Conservation (phyloP, 257 asterid genomes). For the Solanum pinnatisectum region DNA sequence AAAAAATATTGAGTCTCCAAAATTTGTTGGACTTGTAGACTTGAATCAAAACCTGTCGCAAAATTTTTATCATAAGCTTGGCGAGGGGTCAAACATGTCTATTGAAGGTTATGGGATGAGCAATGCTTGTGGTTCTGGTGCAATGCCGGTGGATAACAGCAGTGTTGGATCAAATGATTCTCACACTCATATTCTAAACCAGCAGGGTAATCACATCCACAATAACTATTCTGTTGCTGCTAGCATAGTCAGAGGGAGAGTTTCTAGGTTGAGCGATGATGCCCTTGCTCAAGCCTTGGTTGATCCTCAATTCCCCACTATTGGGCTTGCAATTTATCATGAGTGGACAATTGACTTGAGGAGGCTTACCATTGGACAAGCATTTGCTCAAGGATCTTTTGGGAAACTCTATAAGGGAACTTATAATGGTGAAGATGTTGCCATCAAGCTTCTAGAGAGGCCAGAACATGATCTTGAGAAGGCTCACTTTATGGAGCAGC, state of each 20-base stretch:
- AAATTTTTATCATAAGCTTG: slow-evolving; percentile 68
- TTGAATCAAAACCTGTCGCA: slow-evolving; percentile 61
- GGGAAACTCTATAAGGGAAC: slow-evolving; percentile 88
- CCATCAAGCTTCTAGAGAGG: slow-evolving; percentile 87
- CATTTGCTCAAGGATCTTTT: slow-evolving; percentile 97
- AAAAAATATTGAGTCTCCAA: slow-evolving; percentile 68
- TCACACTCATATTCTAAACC: slow-evolving; percentile 65
- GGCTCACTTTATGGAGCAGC: slow-evolving; percentile 89
- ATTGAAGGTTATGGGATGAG: slow-evolving; percentile 78
- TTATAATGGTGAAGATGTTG: slow-evolving; percentile 88
- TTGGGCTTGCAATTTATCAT: slow-evolving; percentile 72
- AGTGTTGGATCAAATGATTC: slow-evolving; percentile 84
- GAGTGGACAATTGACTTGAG: slow-evolving; percentile 92
- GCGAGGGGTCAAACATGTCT: slow-evolving; percentile 83
- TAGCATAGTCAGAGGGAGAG: slow-evolving; percentile 63
- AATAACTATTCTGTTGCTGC: slow-evolving; percentile 63
- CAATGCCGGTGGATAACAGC: slow-evolving; percentile 80
- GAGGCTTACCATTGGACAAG: slow-evolving; percentile 88
- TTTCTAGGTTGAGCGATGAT: slow-evolving; percentile 58
- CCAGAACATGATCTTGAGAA: slow-evolving; percentile 72
- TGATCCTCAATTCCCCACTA: slow-evolving; percentile 76
- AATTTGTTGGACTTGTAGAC: slow-evolving; percentile 59
- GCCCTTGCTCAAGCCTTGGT: slow-evolving; percentile 85
- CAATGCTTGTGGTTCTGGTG: slow-evolving; percentile 84
- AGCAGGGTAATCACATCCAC: slow-evolving; percentile 61